Evolutionary conservation across 2,329 filamentous ascomycete genomes (phyloP), one percentile per base, ranked within the genome.

Genomic region (Penicillium sp.): DNA sequence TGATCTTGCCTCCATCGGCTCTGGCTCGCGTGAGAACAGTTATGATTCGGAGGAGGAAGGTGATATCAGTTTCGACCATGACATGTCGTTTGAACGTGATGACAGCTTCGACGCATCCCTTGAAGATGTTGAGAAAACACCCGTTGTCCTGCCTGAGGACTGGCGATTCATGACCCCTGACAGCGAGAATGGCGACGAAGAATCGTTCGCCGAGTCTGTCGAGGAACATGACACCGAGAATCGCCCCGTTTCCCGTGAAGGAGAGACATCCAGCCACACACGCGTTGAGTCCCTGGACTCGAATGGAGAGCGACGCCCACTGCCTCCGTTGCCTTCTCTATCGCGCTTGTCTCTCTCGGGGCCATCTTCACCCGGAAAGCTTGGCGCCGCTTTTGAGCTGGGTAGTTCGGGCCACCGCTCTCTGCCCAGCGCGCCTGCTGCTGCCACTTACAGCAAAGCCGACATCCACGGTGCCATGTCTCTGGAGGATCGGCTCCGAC

Each of bases 21-120:
- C 91, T 50, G 92, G 89, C 66, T 98, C 94, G 13, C 89, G 94
- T 9, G 92, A 97, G 70, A 92, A 92, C 43, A 98, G 94, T 78
- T 97, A 91, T 73, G 93, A 97, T 62, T 94, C 91, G 0, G 81
- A 81, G 2, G 87, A 91, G 13, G 86, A 92, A 41, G 86, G 89
- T 27, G 89, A 92, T 46, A 82, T 87, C 46, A 90, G 85, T 66
- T 77, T 82, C 63, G 72, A 83, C 54, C 75, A 83, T 9, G 85
- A 85, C 44, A 87, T 85, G 27, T 84, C 83, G 5, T 79, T 85
- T 31, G 83, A 86, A 55, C 83, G 85, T 44, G 91, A 94, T 43
- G 94, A 97, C 71, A 97, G 94, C 78, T 98, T 98, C 67, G 94
- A 98, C 76, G 94, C 91, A 14, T 96, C 92, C 6, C 83, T 98